These are phyloP conservation scores for Begonia masoniana DNA, from an alignment of 306 rosid genomes.

Conservation along the genomic window DNA sequence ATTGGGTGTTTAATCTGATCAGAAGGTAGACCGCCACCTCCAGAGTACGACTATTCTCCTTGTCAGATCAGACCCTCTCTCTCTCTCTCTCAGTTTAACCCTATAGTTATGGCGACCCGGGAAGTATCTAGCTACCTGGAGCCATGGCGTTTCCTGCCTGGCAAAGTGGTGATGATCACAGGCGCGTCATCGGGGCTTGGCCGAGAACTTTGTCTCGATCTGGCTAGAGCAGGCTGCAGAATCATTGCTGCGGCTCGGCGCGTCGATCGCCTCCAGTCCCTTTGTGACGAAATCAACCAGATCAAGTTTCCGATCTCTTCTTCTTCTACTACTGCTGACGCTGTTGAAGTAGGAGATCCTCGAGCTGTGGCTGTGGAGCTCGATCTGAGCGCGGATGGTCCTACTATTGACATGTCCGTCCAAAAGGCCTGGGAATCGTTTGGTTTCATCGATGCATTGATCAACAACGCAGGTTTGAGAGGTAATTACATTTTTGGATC, in stretches of 20 bases:
- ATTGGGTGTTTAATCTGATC: too few relatives aligned
- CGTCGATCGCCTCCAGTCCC: constrained; percentile 39
- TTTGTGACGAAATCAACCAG: constrained; percentile 41
- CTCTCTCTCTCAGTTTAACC: too few relatives aligned
- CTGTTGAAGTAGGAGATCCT: not conserved
- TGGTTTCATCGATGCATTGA: constrained; percentile 53
- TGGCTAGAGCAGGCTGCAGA: constrained; percentile 50
- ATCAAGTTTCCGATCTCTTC: not conserved
- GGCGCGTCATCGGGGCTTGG: constrained; percentile 82
- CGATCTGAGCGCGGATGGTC: constrained; percentile 39
- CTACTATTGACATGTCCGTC: constrained; percentile 31
- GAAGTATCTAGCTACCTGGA: constrained; percentile 19
- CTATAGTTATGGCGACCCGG: constrained; percentile 19
- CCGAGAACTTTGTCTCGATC: constrained; percentile 50
- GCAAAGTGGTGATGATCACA: constrained; percentile 73
- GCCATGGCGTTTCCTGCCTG: constrained; percentile 39
- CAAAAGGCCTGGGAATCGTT: constrained; percentile 68
- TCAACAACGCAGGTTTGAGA: constrained; percentile 71
- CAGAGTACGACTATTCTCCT: too few relatives aligned
- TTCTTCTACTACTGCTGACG: not conserved
- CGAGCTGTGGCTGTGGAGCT: constrained; percentile 55
- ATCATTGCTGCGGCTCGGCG: constrained; percentile 68
- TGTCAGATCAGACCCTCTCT: too few relatives aligned
- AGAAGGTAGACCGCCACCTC: too few relatives aligned
- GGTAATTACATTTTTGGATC: constrained; percentile 18